Conservation (phyloP, 495 filamentous ascomycete genomes). For the Penicillium daleae region DNA sequence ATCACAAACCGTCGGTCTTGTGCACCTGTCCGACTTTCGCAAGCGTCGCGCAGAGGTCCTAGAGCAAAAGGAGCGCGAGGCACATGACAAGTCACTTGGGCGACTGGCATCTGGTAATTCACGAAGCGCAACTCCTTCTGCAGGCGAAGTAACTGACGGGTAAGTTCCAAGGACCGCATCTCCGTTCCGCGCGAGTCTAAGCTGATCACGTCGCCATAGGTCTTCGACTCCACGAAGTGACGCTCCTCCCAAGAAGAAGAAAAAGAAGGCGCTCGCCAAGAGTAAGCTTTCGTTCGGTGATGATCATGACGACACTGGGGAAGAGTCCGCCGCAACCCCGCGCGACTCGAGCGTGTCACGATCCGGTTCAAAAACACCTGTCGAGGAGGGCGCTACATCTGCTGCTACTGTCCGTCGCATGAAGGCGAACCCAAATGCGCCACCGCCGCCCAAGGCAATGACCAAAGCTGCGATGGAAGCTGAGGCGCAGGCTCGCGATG, state of each 20-base stretch:
- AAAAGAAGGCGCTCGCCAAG: conserved; percentile 63
- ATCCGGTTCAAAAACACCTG: conserved; percentile 44
- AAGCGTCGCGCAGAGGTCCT: conserved; percentile 94
- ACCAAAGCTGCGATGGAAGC: conserved; percentile 83
- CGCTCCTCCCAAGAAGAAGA: conserved; percentile 64
- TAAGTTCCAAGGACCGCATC: conserved; percentile 42
- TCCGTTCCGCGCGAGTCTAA: conserved; percentile 6
- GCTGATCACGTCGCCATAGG: conserved; percentile 49
- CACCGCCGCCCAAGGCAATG: conserved; percentile 73
- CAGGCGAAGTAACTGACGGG: conserved; percentile 56
- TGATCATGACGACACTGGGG: conserved; percentile 54
- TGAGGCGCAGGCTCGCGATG: conserved; percentile 81
- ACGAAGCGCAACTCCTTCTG: conserved; percentile 55
- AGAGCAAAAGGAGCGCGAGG: conserved; percentile 87
- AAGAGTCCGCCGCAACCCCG: conserved; percentile 39
- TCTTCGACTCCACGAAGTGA: conserved; percentile 46
- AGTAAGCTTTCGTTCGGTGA: conserved; percentile 72
- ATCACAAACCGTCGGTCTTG: conserved; percentile 90
- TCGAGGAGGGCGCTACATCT: conserved; percentile 42
- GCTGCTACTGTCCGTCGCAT: conserved; percentile 51
- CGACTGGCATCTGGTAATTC: conserved; percentile 53
- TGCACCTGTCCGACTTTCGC: conserved; percentile 91
- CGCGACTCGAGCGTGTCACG: conserved; percentile 41
- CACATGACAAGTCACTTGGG: conserved; percentile 62
- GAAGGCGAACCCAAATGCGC: conserved; percentile 67